Evolutionary conservation across 805 yeast species (phyloP).

Genomic region (Saturnispora ahearnii): DNA sequence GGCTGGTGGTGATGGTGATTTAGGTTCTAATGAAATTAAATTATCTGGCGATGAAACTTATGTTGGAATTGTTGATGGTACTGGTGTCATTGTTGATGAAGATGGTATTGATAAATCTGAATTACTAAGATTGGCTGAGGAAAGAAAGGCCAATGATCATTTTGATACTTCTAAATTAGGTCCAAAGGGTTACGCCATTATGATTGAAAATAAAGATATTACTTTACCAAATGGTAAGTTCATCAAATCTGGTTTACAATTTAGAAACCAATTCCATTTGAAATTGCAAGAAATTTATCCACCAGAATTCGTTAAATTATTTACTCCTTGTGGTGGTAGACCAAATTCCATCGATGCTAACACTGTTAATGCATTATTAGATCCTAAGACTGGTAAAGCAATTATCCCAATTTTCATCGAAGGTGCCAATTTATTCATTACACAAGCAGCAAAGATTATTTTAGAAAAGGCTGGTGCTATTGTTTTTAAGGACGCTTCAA

Average conservation of each 20-base stretch:
- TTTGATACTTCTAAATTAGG: conserved; percentile 64
- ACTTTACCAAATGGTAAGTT: conserved; percentile 67
- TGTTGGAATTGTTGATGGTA: conserved; percentile 87
- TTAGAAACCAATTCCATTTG: conserved; percentile 86
- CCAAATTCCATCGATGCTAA: conserved; percentile 90
- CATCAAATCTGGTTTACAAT: conserved; percentile 76
- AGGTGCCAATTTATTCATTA: conserved; percentile 93
- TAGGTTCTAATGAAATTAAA: conserved; percentile 91
- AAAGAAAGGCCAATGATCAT: conserved; percentile 62
- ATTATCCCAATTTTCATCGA: conserved; percentile 85
- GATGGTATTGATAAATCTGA: conserved; percentile 78
- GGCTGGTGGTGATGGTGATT: conserved; percentile 98
- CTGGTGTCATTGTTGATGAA: conserved; percentile 91
- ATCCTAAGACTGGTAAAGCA: conserved; percentile 64
- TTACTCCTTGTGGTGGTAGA: conserved; percentile 99
- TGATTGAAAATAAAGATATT: conserved; percentile 77
- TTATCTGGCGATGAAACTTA: conserved; percentile 77
- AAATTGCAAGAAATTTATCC: conserved; percentile 55
- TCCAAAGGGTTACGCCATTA: conserved; percentile 66
- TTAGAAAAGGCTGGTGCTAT: conserved; percentile 82
- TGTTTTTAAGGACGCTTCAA: conserved; percentile 90
- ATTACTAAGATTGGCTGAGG: conserved; percentile 66
- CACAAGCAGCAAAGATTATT: conserved; percentile 84
- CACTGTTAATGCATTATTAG: conserved; percentile 66
- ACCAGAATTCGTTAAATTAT: conserved; percentile 56